These are phyloP conservation scores for Alternaria sp. DNA, from an alignment of 2,329 filamentous ascomycete species.

Conservation along the genomic window DNA sequence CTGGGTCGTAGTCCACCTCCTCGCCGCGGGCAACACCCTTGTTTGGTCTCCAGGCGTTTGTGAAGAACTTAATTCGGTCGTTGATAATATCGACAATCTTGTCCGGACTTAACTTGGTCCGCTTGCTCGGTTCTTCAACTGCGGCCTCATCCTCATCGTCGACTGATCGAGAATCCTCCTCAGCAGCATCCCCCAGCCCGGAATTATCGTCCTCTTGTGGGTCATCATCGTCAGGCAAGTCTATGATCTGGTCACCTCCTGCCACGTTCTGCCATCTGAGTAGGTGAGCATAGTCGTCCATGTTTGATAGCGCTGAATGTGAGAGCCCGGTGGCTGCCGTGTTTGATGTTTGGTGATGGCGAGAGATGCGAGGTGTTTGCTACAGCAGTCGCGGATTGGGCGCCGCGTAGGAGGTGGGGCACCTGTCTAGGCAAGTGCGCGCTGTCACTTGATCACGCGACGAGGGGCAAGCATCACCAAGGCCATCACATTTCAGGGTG, in stretches of 20 bases:
- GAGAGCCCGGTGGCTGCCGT: background rate
- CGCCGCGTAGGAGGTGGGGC: background rate
- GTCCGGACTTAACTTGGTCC: conserved; percentile 19
- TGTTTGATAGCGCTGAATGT: background rate
- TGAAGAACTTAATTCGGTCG: conserved; percentile 28
- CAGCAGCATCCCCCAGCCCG: conserved; percentile 8
- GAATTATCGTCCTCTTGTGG: conserved; percentile 12
- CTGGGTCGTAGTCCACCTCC: conserved; percentile 20
- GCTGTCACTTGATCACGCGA: conserved; percentile 17
- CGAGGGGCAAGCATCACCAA: conserved; percentile 6
- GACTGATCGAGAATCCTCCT: conserved; percentile 6
- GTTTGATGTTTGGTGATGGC: background rate
- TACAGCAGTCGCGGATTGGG: background rate
- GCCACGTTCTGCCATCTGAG: conserved; percentile 23
- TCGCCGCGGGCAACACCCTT: conserved; percentile 10
- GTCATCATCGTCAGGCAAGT: conserved; percentile 8
- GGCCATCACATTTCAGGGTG: background rate
- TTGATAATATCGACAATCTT: conserved; percentile 34
- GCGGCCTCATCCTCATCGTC: conserved; percentile 2
- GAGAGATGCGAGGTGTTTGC: background rate
- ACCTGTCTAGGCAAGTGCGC: background rate
- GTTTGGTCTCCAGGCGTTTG: conserved; percentile 26
- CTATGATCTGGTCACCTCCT: conserved; percentile 7
- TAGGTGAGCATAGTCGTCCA: conserved; percentile 36
- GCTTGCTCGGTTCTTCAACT: background rate